Conservation (phyloP, 257 asterid species). For the Catharanthus roseus region DNA sequence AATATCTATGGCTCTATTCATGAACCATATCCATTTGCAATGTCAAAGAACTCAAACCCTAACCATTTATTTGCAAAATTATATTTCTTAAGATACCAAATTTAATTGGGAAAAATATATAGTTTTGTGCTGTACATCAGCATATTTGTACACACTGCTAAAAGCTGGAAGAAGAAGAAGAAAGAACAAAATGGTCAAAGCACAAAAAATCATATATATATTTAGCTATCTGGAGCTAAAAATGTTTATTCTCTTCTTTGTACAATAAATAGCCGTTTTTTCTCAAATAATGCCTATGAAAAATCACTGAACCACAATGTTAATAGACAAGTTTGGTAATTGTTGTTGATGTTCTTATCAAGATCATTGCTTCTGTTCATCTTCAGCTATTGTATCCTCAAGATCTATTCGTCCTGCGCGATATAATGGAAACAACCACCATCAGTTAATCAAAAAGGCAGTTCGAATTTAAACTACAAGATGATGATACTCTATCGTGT, state of each 20-base stretch:
- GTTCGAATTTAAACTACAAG: neutral
- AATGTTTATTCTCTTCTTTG: conserved; percentile 24
- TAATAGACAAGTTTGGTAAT: neutral
- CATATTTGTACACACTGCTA: neutral
- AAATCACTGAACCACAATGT: conserved; percentile 8
- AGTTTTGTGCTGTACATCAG: conserved; percentile 15
- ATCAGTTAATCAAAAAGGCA: neutral
- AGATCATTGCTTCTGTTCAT: conserved; percentile 34
- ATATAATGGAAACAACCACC: too few relatives aligned
- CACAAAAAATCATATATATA: conserved; percentile 33
- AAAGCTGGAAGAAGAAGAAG: neutral
- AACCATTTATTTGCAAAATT: neutral
- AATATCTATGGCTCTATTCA: too few relatives aligned
- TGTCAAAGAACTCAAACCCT: too few relatives aligned
- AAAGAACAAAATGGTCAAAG: conserved; percentile 15
- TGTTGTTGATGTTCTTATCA: conserved; percentile 13
- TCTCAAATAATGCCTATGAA: conserved; percentile 14
- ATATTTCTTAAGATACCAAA: neutral
- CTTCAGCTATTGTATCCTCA: conserved; percentile 60
- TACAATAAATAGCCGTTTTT: conserved; percentile 23
- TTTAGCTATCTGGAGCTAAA: conserved; percentile 21
- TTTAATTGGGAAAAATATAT: neutral
- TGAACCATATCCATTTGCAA: neutral
- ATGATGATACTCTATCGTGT: too few relatives aligned
- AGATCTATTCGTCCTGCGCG: conserved; percentile 67